Conservation (phyloP, 2,329 filamentous ascomycete species). For the Aspergillus brunneoviolaceus region DNA sequence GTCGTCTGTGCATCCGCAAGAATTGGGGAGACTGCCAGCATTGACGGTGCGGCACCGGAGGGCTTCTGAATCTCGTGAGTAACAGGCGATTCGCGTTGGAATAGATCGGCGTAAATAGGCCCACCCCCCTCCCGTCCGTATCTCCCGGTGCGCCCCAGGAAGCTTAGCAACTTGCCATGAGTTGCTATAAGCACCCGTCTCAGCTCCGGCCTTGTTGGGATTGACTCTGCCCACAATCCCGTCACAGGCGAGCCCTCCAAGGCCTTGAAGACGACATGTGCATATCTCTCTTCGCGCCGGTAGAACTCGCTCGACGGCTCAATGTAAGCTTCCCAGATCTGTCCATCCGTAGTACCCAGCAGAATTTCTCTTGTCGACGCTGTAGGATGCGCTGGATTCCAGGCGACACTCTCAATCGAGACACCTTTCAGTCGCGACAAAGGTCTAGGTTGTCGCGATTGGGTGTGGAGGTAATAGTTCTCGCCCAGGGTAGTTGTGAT, state of each 20-base stretch:
- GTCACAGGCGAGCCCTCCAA: slow-evolving; percentile 75
- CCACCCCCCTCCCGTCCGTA: slow-evolving; percentile 74
- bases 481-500: slow-evolving; percentile 89
- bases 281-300: slow-evolving; percentile 87
- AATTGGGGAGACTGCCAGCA: slow-evolving; percentile 75
- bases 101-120: slow-evolving; percentile 82
- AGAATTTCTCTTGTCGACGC: slow-evolving; percentile 93
- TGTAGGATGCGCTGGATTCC: slow-evolving; percentile 91
- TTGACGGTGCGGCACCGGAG: slow-evolving; percentile 60
- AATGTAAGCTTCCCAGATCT: slow-evolving; percentile 91
- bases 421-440: slow-evolving; percentile 82
- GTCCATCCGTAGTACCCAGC: slow-evolving; percentile 86
- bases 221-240: slow-evolving; percentile 78
- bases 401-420: slow-evolving; percentile 83
- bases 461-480: slow-evolving; percentile 96
- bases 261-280: slow-evolving; percentile 79
- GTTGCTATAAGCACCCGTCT: slow-evolving; percentile 79
- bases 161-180: slow-evolving; percentile 73
- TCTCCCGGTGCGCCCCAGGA: slow-evolving; percentile 73
- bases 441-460: slow-evolving; percentile 82
- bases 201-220: slow-evolving; percentile 67
- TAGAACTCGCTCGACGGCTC: slow-evolving; percentile 95
- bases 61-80: slow-evolving; percentile 69
- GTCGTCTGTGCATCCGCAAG: slow-evolving; percentile 60
- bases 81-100: slow-evolving; percentile 80